Evolutionary conservation across 208 protist genomes (phyloP).

Genomic region (Endotrypanum monterogeii): DNA sequence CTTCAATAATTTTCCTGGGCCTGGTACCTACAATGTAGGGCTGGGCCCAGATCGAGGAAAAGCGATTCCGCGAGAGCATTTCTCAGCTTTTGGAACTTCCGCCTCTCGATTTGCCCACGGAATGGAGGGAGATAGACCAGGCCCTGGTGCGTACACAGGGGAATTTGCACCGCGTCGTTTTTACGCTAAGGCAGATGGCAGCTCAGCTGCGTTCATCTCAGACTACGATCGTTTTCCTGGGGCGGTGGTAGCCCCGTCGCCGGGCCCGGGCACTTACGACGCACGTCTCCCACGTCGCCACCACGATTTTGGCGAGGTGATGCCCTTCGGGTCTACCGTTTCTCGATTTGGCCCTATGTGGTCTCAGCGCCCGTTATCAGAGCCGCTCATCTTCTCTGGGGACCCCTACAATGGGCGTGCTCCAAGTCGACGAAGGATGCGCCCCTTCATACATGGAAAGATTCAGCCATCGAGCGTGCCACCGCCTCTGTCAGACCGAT

Average conservation of each 20-base stretch:
- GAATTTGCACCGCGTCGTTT: conserved; percentile 75
- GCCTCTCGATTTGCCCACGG: conserved; percentile 41
- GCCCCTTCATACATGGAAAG: conserved; percentile 36
- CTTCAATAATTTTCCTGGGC: conserved; percentile 52
- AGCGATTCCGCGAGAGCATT: conserved; percentile 27
- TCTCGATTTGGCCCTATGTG: conserved; percentile 53
- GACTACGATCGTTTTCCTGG: conserved; percentile 46
- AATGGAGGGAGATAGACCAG: conserved; percentile 38
- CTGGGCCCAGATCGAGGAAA: background rate
- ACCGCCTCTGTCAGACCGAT: conserved; percentile 23
- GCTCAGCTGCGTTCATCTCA: conserved; percentile 62
- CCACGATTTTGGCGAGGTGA: conserved; percentile 41
- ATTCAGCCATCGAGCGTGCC: conserved; percentile 31
- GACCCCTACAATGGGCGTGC: conserved; percentile 3
- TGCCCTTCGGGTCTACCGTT: conserved; percentile 68
- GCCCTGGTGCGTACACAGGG: conserved; percentile 76
- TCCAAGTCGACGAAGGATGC: conserved; percentile 9
- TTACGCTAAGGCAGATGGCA: conserved; percentile 16
- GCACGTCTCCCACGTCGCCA: conserved; percentile 27
- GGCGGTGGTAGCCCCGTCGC: conserved; percentile 16
- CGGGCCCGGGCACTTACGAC: conserved; percentile 75
- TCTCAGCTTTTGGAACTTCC: conserved; percentile 71
- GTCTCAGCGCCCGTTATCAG: conserved; percentile 13
- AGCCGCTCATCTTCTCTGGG: conserved; percentile 27
- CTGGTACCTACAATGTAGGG: conserved; percentile 68